Evolutionary conservation across 164 flowering plant genomes (phyloP), one percentile per base, ranked within the genome.

Genomic region (Nymphaea colorata): DNA sequence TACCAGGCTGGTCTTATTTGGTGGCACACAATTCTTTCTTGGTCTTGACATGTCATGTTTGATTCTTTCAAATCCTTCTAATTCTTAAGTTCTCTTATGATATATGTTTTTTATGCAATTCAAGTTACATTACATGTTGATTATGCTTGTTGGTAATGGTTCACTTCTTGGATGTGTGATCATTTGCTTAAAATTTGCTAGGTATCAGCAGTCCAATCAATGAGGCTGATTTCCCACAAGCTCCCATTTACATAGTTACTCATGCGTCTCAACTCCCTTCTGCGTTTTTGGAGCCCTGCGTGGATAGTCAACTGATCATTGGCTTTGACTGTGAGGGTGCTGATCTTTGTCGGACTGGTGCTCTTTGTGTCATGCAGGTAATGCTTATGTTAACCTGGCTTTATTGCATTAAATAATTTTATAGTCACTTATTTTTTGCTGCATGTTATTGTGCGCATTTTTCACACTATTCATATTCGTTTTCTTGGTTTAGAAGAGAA

Each of bases 291-390:
- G 77, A 86, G 51, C 98, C 98, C 59, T 86, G 90, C 43, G 68
- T 79, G 62, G 87, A 82, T 61, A 86, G 69, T 71, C 75, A 81
- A 68, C 67, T 90, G 73, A 81, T 88, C 42, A 77, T 92, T 78
- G 98, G 98, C 47, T 85, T 92, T 77, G 98, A 92, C 69, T 89
- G 96, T 73, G 96, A 92, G 81, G 98, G 98, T 75, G 96, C 84
- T 69, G 90, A 92, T 69, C 90, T 92, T 42, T 88, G 96, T 76
- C 93, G 96, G 36, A 42, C 81, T 77, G 98, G 96, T 75, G 73
- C 82, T 66, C 91, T 92, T 65, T 90, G 95, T 79, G 77, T 92
- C 64, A 88, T 92, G 90, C 98, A 92, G 93, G 98, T 86, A 61
- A 12, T 17, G 42, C n/a, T 12, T 17, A 17, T 61, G 7, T 51